Evolutionary conservation across 345 rosid species (phyloP), one percentile per base, ranked within the genome.

Genomic region (Crucihimalaya himalaica): DNA sequence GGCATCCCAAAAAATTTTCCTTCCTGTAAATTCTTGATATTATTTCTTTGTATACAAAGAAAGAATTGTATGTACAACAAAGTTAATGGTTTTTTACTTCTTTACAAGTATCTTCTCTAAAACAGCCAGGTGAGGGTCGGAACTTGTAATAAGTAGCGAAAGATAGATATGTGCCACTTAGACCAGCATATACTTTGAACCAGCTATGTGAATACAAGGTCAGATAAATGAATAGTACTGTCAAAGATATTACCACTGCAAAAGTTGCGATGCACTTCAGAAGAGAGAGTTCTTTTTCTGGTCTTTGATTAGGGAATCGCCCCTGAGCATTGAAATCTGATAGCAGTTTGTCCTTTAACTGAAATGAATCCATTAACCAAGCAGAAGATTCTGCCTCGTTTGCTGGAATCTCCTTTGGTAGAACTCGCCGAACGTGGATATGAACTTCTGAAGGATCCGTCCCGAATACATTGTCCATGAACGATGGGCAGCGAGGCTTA

Each of bases 401-500:
- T 20, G 50, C 37, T 23, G 94, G 94, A 60, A 88, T 82, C 18
- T 85, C 79, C 20, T 79, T 71, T 1, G 72, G 25, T 5, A 82
- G 77, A 55, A 89, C 76, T 39, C 96, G 86, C 47, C 77, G 83
- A 56, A 89, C 80, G 42, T 91, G 93, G 32, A 91, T 83, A 73
- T 91, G 97, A 66, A 89, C 97, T 84, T 87, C 91, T 27, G 91
- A 85, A 23, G 97, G 93, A 84, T 83, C 89, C 39, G 88, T 79
- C 5, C 97, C 96, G 27, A 91, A 91, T 39, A 86, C 91, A 51
- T 87, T 91, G 86, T 91, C 93, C 83, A 91, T 5, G 74, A 91
- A 89, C 71, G 84, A 78, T 54, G 97, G 96, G 64, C 84, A 81
- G 8, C 78, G 83, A 66, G 83, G 81, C 83, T 87, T 91, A 75